Evolutionary conservation across 2,329 filamentous ascomycete genomes (phyloP), one percentile per base, ranked within the genome.

Genomic region (Penicillium sp.): DNA sequence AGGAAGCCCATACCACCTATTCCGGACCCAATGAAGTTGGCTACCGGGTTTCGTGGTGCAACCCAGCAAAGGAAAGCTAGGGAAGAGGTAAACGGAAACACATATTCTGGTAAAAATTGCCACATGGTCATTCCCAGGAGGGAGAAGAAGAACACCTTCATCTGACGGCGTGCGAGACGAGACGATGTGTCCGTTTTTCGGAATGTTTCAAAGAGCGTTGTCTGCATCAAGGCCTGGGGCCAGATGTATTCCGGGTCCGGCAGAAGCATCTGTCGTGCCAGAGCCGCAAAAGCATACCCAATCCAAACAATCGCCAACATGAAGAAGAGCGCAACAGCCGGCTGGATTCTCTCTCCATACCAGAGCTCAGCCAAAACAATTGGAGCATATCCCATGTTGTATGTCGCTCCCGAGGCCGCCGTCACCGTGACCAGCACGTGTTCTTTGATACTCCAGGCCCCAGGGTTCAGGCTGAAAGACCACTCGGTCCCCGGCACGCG

Each of bases 61-160:
- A 84, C 79, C 81, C 81, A 84, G 66, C 81, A 84, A 4, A 84
- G 71, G 44, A 83, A 82, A 2, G 81, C 80, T 6, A 84, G 69
- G 0, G 81, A 83, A 6, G 76, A 78, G 1, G 81, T 70, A 61
- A 84, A 78, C 0, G 81, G 81, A 49, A 83, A 83, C 1, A 78
- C 73, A 45, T 75, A 84, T 60, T 84, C 81, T 0, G 81, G 81
- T 0, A 84, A 65, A 52, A 84, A 83, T 50, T 84, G 80, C 81
- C 81, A 84, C 0, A 81, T 55, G 0, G 76, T 80, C 46, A 82
- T 72, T 3, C 71, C 80, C 0, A 76, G 50, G 0, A 84, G 67
- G 0, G 75, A 72, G 8, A 71, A 63, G 64, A 82, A 83, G 64
- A 84, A 83, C 1, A 83, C 71, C 33, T 70, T 73, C 65, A 80